Evolutionary conservation across 148 eudicot genomes (phyloP), one percentile per base, ranked within the genome.

Genomic region (Dysphania ambrosioides): DNA sequence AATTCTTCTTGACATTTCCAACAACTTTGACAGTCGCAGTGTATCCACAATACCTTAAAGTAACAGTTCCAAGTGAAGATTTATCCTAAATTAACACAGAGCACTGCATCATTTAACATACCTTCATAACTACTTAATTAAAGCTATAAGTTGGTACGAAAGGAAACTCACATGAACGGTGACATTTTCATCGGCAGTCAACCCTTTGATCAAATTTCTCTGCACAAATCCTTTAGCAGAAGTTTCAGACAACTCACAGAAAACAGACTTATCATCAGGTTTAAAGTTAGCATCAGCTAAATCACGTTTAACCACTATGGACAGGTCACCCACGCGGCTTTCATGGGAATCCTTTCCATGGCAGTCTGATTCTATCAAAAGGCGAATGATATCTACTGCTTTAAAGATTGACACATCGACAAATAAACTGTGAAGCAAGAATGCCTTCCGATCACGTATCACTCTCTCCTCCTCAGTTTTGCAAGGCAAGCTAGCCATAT

Each of bases 391-490:
- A 63, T 90, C 71, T 74, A 90, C 89, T 75, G 94, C 99, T 83
- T 88, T 90, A 56, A 92, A 87, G 64, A 89, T 84, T 32, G 99
- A 84, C 32, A 88, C 92, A 60, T 96, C 97, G 44, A 96, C 83
- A 81, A 96, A 92, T 38, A 90, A 83, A 82, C 84, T 90, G 74
- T 96, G 99, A 76, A 96, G 97, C 88, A 92, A 85, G 82, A 96
- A 96, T 16, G 97, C 99, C 75, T 96, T 96, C n/a, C 97, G 83
- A 71, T 96, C 97, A 57, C 99, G 89, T 64, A 92, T 81, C 72
- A 92, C 86, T 79, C 99, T 88, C 82, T 96, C 97, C 77, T 96
- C 99, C 83, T 92, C 99, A 21, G 97, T 96, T 78, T 88, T 89
- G 87, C 97, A 89, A 75, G 97, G 97, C 74, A 92, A 82, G 68